These are phyloP conservation scores for Adansonia gregorii DNA, from an alignment of 441 rosid genomes.

Conservation along the genomic window DNA sequence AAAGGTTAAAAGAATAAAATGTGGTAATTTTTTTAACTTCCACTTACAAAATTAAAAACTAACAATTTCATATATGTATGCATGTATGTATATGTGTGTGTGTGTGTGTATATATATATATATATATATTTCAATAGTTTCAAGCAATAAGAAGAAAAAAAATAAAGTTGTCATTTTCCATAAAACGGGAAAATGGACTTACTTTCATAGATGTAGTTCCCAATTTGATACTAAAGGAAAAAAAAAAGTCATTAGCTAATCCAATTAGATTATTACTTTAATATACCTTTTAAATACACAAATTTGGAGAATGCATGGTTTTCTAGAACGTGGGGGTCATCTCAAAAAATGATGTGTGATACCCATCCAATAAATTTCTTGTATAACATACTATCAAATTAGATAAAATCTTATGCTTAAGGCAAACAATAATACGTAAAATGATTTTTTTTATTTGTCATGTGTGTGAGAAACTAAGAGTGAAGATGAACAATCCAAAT, in stretches of 20 bases:
- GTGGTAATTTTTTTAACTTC: no score
- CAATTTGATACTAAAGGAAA: not conserved
- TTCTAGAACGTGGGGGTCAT: slow-evolving; percentile 6
- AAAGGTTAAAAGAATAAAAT: no score
- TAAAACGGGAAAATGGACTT: not conserved
- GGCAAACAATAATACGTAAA: no score
- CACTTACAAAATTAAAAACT: no score
- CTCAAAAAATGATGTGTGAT: not conserved
- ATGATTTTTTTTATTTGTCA: slow-evolving; percentile 19
- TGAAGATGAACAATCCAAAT: slow-evolving; percentile 27
- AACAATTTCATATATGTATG: no score
- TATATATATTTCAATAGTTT: no score
- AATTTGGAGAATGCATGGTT: not conserved
- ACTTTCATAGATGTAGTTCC: not conserved
- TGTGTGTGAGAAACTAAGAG: slow-evolving; percentile 3
- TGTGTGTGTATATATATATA: no score
- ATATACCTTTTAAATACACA: not conserved
- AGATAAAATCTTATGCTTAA: not conserved
- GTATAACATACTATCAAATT: not conserved
- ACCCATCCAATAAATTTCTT: not conserved
- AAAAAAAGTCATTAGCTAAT: not conserved
- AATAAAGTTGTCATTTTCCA: not conserved
- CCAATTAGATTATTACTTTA: not conserved
- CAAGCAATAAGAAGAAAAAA: not conserved
- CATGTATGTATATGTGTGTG: no score